Percentiles rank a stretch among this genome's conserved stretches.
Conservation (phyloP, 495 filamentous ascomycete genomes). For the Cercophora sp. region DNA sequence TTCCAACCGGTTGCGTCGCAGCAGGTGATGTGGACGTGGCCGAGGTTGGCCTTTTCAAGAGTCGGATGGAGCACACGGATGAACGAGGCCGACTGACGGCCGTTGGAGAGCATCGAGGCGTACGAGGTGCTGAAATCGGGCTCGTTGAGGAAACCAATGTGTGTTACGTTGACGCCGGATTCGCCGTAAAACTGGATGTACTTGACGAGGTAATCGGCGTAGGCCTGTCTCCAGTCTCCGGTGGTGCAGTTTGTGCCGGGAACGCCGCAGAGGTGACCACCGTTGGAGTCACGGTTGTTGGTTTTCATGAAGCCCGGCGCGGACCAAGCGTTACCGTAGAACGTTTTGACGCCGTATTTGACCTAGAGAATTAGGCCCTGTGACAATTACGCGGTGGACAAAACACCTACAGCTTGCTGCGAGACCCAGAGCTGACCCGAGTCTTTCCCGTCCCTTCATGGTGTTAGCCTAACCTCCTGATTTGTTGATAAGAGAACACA, state of each 20-base stretch:
- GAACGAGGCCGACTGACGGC: conserved; percentile 46
- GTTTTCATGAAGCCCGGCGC: conserved; percentile 59
- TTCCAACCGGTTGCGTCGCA: conserved; percentile 53
- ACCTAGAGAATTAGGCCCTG: too few relatives aligned
- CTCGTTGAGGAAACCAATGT: conserved; percentile 56
- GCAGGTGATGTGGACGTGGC: conserved; percentile 39
- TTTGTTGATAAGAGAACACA: not conserved
- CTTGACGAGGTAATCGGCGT: conserved; percentile 52
- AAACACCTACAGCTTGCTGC: not conserved
- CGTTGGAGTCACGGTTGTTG: conserved; percentile 35
- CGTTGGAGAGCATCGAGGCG: conserved; percentile 43
- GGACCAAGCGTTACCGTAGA: conserved; percentile 54
- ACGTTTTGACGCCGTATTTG: conserved; percentile 22
- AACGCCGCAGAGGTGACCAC: conserved; percentile 49
- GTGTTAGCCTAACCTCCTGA: not conserved
- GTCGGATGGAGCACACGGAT: conserved; percentile 42
- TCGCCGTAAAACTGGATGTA: conserved; percentile 47
- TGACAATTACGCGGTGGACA: too few relatives aligned
- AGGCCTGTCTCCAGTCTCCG: conserved; percentile 54
- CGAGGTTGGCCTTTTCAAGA: conserved; percentile 33
- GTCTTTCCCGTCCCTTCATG: not conserved
- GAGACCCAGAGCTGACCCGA: conserved; percentile 1
- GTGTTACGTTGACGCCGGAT: conserved; percentile 43
- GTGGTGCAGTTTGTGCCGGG: conserved; percentile 39
- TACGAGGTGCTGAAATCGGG: conserved; percentile 46